These are phyloP conservation scores for Blastobotrys muscicola DNA, from an alignment of 805 yeast species.

Conservation along the genomic window DNA sequence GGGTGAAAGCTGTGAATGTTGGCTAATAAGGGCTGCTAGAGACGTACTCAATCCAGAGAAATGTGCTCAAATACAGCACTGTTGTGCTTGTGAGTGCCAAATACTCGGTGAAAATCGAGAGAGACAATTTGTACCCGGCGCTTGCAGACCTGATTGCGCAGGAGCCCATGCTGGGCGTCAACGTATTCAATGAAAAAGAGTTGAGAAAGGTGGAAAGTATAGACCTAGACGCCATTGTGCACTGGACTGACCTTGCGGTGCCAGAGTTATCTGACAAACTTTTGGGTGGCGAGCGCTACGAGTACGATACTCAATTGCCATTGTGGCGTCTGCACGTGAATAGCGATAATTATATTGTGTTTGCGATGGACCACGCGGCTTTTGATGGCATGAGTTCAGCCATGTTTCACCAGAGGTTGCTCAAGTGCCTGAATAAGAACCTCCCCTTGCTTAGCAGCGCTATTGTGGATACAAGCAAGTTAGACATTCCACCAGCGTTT, in stretches of 20 bases:
- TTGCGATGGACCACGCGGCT: slow-evolving; percentile 5
- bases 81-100: background rate
- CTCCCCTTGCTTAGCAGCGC: background rate
- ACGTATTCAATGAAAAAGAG: slow-evolving; percentile 1
- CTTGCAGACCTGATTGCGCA: slow-evolving; percentile 5
- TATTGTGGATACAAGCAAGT: background rate
- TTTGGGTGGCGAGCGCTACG: background rate
- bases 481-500: background rate
- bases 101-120: slow-evolving; percentile 1
- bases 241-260: slow-evolving; percentile 1
- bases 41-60: too few species aligned
- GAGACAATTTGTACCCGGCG: slow-evolving; percentile 9
- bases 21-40: too few species aligned
- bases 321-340: slow-evolving; percentile 16
- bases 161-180: slow-evolving; percentile 7
- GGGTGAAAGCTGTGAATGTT: too few species aligned
- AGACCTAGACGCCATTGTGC: slow-evolving; percentile 10
- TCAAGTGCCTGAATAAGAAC: background rate
- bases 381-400: slow-evolving; percentile 5
- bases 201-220: slow-evolving; percentile 1
- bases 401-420: slow-evolving; percentile 3
- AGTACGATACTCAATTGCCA: slow-evolving; percentile 5
- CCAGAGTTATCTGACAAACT: background rate
- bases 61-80: too few species aligned
- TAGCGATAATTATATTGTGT: slow-evolving; percentile 9